These are phyloP conservation scores for Pyrrhoderma lamaoense DNA, from an alignment of 1,284 basidiomycete species.

Conservation along the genomic window DNA sequence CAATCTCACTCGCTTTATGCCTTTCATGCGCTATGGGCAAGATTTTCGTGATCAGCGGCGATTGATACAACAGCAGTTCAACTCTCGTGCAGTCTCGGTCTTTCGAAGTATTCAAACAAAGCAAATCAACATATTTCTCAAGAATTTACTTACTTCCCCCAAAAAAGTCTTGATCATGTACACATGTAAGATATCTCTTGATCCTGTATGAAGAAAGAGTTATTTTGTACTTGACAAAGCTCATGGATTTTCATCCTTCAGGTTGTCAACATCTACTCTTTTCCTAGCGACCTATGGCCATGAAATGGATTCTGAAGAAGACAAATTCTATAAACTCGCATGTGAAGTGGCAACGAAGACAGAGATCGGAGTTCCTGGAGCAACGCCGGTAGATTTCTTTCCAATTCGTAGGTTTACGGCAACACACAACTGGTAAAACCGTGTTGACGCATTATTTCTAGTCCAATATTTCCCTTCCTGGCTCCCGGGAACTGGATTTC, in stretches of 20 bases:
- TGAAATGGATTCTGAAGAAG: constrained; percentile 21
- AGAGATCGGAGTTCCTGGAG: constrained; percentile 16
- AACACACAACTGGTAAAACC: neutral
- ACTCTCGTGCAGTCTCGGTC: constrained; percentile 21
- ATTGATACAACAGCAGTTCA: constrained; percentile 27
- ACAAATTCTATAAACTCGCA: constrained; percentile 26
- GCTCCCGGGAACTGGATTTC: constrained; percentile 26
- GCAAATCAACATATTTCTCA: constrained; percentile 27
- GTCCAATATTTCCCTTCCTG: constrained; percentile 23
- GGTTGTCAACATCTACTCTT: constrained; percentile 5
- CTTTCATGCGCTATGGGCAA: constrained; percentile 28
- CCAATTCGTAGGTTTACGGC: constrained; percentile 20
- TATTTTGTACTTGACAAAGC: neutral
- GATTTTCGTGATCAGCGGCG: constrained; percentile 32
- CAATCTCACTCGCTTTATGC: constrained; percentile 29
- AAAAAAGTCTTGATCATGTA: constrained; percentile 24
- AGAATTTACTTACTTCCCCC: constrained; percentile 26
- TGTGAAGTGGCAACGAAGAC: constrained; percentile 2
- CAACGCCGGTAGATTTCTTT: constrained; percentile 24
- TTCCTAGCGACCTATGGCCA: constrained; percentile 11
- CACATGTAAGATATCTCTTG: constrained; percentile 22
- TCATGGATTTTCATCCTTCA: neutral
- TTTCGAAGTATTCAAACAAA: constrained; percentile 26
- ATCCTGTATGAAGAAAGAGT: neutral
- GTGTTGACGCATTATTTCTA: constrained; percentile 1